phyloP scores from a whole-genome alignment of 768 basidiomycete species.

The Mycena galopus region DNA sequence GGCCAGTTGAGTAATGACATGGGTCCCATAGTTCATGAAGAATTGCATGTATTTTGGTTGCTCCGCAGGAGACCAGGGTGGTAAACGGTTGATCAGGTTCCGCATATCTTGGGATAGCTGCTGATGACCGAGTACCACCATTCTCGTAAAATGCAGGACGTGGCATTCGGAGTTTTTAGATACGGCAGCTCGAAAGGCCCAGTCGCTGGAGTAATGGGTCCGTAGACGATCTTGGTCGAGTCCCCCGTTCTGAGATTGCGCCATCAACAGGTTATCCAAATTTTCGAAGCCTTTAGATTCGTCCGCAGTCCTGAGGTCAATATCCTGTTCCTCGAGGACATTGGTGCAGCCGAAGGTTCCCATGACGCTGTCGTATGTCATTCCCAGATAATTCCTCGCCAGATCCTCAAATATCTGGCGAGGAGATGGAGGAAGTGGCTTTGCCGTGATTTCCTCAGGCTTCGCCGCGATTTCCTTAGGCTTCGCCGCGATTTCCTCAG shows the following conservation, averaged over 20 bases:
- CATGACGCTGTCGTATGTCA: background rate
- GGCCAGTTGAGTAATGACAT: constrained; percentile 5
- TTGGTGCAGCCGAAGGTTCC: background rate
- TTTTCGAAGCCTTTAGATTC: background rate
- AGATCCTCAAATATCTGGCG: background rate
- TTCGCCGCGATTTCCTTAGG: no score
- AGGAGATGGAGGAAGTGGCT: background rate
- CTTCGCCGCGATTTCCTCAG: no score
- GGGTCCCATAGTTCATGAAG: constrained; percentile 1
- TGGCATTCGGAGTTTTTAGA: background rate
- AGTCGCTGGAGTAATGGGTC: background rate
- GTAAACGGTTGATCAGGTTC: background rate
- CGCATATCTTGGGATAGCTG: background rate
- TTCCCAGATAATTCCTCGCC: background rate
- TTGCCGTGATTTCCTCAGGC: no score
- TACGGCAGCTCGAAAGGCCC: background rate
- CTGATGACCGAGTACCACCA: background rate
- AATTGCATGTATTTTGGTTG: background rate
- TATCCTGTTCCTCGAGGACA: background rate
- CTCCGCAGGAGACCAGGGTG: background rate
- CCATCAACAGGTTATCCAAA: background rate
- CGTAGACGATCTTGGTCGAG: no score
- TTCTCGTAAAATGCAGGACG: background rate
- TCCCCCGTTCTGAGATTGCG: no score
- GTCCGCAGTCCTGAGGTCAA: background rate